Conservation (phyloP, 345 rosid genomes). For the Citrus trifoliata region DNA sequence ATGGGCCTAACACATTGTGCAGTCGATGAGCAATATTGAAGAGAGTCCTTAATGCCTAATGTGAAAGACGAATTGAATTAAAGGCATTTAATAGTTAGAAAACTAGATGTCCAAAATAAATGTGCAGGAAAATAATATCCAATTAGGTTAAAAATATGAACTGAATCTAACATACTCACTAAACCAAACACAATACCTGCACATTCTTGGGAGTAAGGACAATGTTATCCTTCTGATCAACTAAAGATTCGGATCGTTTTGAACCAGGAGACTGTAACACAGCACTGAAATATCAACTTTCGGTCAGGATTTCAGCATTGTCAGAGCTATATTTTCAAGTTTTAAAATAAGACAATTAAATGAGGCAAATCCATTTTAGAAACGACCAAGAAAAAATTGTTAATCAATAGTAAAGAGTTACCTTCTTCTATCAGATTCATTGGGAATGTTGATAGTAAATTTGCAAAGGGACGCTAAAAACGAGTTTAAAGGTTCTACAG, state of each 20-base stretch:
- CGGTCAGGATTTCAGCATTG: conserved; percentile 18
- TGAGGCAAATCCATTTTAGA: neutral
- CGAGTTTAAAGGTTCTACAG: conserved; percentile 92
- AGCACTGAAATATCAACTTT: conserved; percentile 54
- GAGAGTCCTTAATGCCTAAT: conserved; percentile 90
- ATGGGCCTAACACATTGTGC: conserved; percentile 95
- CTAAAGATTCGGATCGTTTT: conserved; percentile 65
- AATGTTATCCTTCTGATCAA: conserved; percentile 72
- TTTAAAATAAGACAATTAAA: neutral
- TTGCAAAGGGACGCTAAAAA: conserved; percentile 96
- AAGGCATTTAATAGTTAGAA: conserved; percentile 5
- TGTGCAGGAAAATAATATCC: neutral
- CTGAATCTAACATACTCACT: neutral
- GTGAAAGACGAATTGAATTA: conserved; percentile 30
- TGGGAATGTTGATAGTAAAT: conserved; percentile 82
- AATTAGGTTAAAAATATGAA: neutral
- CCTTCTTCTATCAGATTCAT: conserved; percentile 78
- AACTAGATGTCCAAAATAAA: conserved; percentile 9
- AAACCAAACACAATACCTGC: conserved; percentile 52
- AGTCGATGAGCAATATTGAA: conserved; percentile 93
- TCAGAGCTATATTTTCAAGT: neutral
- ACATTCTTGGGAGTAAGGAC: conserved; percentile 95
- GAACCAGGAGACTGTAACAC: conserved; percentile 69
- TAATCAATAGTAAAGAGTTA: conserved; percentile 17
- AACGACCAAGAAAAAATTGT: neutral